Conservation (phyloP, 306 rosid genomes). For the Acmispon strigosus region DNA sequence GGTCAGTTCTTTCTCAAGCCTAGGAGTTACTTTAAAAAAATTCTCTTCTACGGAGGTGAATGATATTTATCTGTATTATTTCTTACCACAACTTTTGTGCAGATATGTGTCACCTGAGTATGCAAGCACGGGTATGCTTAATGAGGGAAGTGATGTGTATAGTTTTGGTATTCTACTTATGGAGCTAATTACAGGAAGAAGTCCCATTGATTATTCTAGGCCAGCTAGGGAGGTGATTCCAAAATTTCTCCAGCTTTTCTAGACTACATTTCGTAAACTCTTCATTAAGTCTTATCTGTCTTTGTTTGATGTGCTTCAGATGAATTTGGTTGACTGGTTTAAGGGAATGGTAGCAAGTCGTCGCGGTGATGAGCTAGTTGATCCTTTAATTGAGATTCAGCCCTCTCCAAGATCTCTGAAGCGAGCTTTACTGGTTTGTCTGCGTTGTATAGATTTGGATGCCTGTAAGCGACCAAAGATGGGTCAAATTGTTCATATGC, state of each 20-base stretch:
- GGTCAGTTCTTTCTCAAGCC: conserved; percentile 50
- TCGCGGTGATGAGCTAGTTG: conserved; percentile 75
- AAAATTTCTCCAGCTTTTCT: neutral
- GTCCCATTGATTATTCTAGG: conserved; percentile 87
- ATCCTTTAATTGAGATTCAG: conserved; percentile 70
- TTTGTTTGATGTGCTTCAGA: conserved; percentile 44
- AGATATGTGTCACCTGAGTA: conserved; percentile 98
- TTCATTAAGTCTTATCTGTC: neutral
- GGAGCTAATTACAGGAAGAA: conserved; percentile 98
- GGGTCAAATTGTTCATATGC: conserved; percentile 98
- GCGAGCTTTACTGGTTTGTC: conserved; percentile 80
- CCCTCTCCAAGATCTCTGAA: conserved; percentile 83
- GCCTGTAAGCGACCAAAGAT: conserved; percentile 88
- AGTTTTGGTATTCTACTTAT: conserved; percentile 92
- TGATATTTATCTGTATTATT: neutral
- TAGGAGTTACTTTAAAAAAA: neutral
- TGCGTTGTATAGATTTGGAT: conserved; percentile 91
- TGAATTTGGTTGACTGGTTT: conserved; percentile 98
- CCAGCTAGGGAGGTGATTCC: conserved; percentile 84
- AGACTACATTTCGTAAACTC: conserved; percentile 11
- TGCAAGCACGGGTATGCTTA: conserved; percentile 98
- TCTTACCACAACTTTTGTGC: conserved; percentile 15
- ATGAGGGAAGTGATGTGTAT: conserved; percentile 90
- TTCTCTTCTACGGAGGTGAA: neutral
- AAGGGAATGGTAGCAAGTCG: conserved; percentile 88